Percentiles rank a stretch among this genome's conserved stretches.
These are phyloP conservation scores for Auriscalpium orientale DNA, from an alignment of 768 basidiomycete genomes.

Conservation along the genomic window DNA sequence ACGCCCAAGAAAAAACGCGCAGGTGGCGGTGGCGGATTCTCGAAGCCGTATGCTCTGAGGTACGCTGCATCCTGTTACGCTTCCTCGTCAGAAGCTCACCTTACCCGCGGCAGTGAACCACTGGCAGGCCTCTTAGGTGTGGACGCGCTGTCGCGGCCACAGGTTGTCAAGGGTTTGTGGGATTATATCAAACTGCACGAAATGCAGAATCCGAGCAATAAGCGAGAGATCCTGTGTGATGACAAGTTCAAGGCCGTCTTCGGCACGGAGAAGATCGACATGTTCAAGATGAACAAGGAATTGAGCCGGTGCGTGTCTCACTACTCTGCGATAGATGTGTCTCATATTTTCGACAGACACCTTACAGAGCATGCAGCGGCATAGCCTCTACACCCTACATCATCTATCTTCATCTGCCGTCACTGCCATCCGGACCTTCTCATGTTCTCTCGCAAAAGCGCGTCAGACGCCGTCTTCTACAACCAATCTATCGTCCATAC, in stretches of 20 bases:
- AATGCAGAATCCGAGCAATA: conserved; percentile 81
- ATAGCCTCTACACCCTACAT: not conserved
- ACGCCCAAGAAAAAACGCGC: conserved; percentile 36
- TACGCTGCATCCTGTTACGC: conserved; percentile 23
- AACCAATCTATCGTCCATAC: too few relatives aligned
- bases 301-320: conserved; percentile 55
- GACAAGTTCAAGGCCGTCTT: conserved; percentile 65
- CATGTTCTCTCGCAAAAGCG: not conserved
- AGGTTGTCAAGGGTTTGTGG: conserved; percentile 89
- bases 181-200: conserved; percentile 75
- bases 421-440: too few relatives aligned
- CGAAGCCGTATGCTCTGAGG: conserved; percentile 73
- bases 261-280: conserved; percentile 73
- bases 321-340: not conserved
- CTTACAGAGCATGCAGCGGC: conserved; percentile 11
- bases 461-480: too few relatives aligned
- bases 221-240: conserved; percentile 83
- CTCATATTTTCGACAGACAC: conserved; percentile 7
- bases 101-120: conserved; percentile 47
- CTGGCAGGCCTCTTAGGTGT: conserved; percentile 62
- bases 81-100: not conserved
- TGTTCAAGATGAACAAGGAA: conserved; percentile 95
- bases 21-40: conserved; percentile 48
- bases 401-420: too few relatives aligned
- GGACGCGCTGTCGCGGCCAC: conserved; percentile 72